Evolutionary conservation across 2,329 filamentous ascomycete genomes (phyloP).

Genomic region (Colletotrichum sp.): DNA sequence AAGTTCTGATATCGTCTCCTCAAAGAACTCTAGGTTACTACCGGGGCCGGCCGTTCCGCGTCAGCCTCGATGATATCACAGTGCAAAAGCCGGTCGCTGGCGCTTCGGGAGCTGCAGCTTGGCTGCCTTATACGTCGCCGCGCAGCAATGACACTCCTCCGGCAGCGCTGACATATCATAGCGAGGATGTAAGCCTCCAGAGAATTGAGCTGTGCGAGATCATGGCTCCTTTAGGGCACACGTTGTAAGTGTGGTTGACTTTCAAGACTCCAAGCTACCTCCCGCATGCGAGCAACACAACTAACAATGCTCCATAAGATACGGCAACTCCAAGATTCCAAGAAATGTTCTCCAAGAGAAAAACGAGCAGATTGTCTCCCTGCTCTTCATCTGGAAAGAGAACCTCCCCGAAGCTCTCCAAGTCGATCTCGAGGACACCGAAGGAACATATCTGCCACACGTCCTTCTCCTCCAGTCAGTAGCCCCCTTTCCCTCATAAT

Average conservation of each 20-base stretch:
- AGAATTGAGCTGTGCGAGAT: constrained; percentile 22
- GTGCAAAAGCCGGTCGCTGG: constrained; percentile 20
- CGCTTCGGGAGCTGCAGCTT: neutral
- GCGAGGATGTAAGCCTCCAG: neutral
- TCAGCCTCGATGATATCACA: constrained; percentile 29
- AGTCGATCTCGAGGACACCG: constrained; percentile 23
- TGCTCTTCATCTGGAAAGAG: constrained; percentile 25
- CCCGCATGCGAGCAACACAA: neutral
- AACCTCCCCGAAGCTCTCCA: constrained; percentile 21
- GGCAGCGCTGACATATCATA: neutral
- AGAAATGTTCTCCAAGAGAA: constrained; percentile 19
- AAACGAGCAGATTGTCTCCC: constrained; percentile 16
- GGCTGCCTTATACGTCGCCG: neutral
- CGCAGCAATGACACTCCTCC: neutral
- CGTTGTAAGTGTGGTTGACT: constrained; percentile 18
- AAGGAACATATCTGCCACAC: constrained; percentile 25
- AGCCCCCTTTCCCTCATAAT: neutral
- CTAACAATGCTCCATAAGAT: neutral
- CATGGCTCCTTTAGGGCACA: constrained; percentile 27
- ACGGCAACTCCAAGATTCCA: constrained; percentile 23
- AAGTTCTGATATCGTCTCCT: neutral
- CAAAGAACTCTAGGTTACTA: constrained; percentile 29
- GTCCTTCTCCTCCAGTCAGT: constrained; percentile 28
- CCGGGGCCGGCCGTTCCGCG: constrained; percentile 28
- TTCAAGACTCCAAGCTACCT: neutral